phyloP scores from a whole-genome alignment of 2,329 filamentous ascomycete species.

The Colletotrichum neosansevieriae region DNA sequence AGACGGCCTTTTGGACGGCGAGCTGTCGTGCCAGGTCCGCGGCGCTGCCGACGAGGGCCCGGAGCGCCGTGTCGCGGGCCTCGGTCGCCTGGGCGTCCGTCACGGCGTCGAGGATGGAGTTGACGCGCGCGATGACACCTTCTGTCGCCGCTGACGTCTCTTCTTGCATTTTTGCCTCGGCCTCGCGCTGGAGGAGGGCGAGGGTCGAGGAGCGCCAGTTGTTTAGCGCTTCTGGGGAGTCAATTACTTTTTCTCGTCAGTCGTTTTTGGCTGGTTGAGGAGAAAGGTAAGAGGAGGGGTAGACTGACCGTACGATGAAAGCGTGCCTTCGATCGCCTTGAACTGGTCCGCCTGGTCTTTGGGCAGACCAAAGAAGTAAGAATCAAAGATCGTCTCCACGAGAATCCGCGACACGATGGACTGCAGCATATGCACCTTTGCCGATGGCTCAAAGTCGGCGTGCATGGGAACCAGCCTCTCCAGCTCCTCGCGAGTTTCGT shows the following conservation, averaged over 20 bases:
- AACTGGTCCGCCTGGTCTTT: conserved; percentile 65
- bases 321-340: conserved; percentile 60
- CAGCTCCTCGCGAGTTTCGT: conserved; percentile 57
- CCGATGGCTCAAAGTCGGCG: conserved; percentile 62
- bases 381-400: conserved; percentile 70
- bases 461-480: conserved; percentile 68
- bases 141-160: conserved; percentile 59
- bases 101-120: conserved; percentile 62
- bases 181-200: conserved; percentile 67
- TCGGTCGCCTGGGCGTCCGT: conserved; percentile 54
- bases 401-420: conserved; percentile 70
- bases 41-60: conserved; percentile 63
- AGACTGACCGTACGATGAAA: conserved; percentile 48
- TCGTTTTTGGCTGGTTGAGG: background rate
- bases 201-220: conserved; percentile 77
- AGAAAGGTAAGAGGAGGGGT: conserved; percentile 1
- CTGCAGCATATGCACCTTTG: conserved; percentile 73
- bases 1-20: conserved; percentile 69
- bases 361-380: conserved; percentile 73
- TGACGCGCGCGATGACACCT: conserved; percentile 59
- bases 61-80: conserved; percentile 65
- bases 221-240: conserved; percentile 67
- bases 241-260: conserved; percentile 47
- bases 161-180: conserved; percentile 57
- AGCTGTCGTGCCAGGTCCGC: conserved; percentile 69